Evolutionary conservation across 2,329 filamentous ascomycete genomes (phyloP), one percentile per base, ranked within the genome.

Genomic region (Zymoseptoria brevis): DNA sequence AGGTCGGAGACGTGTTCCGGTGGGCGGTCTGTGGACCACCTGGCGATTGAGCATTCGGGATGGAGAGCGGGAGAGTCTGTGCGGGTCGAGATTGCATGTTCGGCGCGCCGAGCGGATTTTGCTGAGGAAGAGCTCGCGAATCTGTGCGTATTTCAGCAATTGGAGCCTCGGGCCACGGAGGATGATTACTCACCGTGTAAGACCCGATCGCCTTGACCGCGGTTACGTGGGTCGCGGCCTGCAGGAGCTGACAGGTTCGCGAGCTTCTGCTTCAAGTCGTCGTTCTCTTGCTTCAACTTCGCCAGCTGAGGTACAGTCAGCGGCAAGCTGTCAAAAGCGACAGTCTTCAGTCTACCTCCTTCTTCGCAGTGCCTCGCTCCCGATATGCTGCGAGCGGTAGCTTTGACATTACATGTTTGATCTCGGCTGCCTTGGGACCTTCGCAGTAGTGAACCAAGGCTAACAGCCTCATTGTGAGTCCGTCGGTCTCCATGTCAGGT

Each of bases 391-490:
- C 57, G 9, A 49, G 21, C 19, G 53, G 57, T 3, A 56, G 48
- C 35, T 55, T 24, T 4, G 53, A 24, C 53, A 59, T 55, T 6
- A 56, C 26, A n/a, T 21, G 24, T 16, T 30, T 45, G 45, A 56
- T 51, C 29, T 55, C 57, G 16, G 24, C 13, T 7, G 41, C 26
- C 19, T 55, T 55, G 4, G 53, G 48, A 9, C 57, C 57, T 53
- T 59, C 53, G 49, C 57, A 55, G 49, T 55, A 59, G 49, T 22
- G 54, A 48, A 53, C 52, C 13, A 59, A 48, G 9, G 53, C 57
- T 16, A 59, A 53, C 49, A 59, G 48, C 41, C 35, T 55, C 57
- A 59, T 59, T 4, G 53, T 59, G 24, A 59, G 53, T 5, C 41
- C 49, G 29, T 55, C 55, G n/a, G 57, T 59, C 48, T 59, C 57